Evolutionary conservation across 1,284 basidiomycete genomes (phyloP), one percentile per base, ranked within the genome.

Genomic region (Apiotrichum veenhuisii): DNA sequence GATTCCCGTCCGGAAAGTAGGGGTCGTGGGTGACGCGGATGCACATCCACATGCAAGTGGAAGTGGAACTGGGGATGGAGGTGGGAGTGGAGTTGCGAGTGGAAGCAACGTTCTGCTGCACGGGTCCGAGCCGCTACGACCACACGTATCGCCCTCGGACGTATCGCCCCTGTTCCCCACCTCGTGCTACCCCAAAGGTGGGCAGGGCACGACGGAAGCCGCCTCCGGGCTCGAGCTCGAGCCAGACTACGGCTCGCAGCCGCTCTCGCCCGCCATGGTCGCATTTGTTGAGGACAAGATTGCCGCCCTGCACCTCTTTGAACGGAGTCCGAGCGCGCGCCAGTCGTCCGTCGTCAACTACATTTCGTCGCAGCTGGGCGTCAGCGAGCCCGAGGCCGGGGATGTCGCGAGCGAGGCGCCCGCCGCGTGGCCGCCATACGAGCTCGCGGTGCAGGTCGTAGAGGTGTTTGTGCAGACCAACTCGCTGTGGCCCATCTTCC

Each of bases 381-480:
- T 27, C 2, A 41, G n/a, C 22, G 26, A 20, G 3, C 40, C 41
- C 12, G 33, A 47, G 11, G 33, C 34, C 3, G 5, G 36, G 45
- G 15, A 25, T 17, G 11, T 25, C 23, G 25, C 36, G 18, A 12
- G 33, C 44, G 25, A 44, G 23, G 11, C 23, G 48, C 45, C 44
- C 8, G 57, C 57, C 3, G 48, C 48, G 17, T 58, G 57, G 57
- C 57, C 57, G 4, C 49, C 48, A 8, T 50, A 40, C 44, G 52
- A 54, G 17, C 52, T 50, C 4, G 57, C 42, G 15, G 48, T 45
- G 11, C 38, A 51, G 23, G 30, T 54, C 20, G 47, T 51, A 20
- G 38, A 53, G 15, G 38, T 34, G 10, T 58, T 51, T 23, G 33
- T 58, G 23, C 26, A 54, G n/a, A 42, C 36, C 37, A 58, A 58